Evolutionary conservation across 1,284 basidiomycete species (phyloP), one percentile per base, ranked within the genome.

Genomic region (Fistulinella cinereoalba): DNA sequence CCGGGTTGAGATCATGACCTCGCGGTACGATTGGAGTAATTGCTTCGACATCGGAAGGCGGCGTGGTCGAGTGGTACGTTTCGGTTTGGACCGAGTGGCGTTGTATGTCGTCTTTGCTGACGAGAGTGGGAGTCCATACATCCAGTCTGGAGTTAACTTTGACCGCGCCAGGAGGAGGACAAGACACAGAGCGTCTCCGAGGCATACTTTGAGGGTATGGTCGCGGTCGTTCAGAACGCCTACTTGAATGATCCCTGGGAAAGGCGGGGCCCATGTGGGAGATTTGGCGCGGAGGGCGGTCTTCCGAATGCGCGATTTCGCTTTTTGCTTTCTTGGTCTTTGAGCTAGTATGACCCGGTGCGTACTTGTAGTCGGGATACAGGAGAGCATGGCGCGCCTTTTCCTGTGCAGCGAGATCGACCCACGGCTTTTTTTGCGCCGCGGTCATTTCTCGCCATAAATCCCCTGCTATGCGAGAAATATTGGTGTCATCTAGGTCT

Each of bases 401-500:
- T 61, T 79, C 79, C 49, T 62, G 55, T 1, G 69, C 69, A 1
- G 82, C 82, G 58, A 75, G 69, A 24, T 62, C 58, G 16, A 74
- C 48, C 79, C 80, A 83, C 0, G 73, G 75, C n/a, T 52, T 57
- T 52, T 71, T 75, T 41, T 79, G 67, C 6, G 64, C 66, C 0
- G 54, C 47, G 12, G 63, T 66, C 71, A 83, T 75, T 25, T 66
- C 59, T 34, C 68, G 69, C 82, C 83, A 85, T 36, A 79, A 61
- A 27, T 64, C 62, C 0, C 77, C 83, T 1, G 76, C 76, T 46
- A 81, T 75, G 39, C 75, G 70, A 3, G 79, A 82, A 50, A 85
- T 72, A 49, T 79, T 77, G 22, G 76, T 72, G 53, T 83, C 76
- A 56, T 84, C 75, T 13, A 67, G 66, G 55, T 81, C 77, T 29